Evolutionary conservation across 179 eudicot species (phyloP), one percentile per base, ranked within the genome.

Genomic region (Beta lomatogona): DNA sequence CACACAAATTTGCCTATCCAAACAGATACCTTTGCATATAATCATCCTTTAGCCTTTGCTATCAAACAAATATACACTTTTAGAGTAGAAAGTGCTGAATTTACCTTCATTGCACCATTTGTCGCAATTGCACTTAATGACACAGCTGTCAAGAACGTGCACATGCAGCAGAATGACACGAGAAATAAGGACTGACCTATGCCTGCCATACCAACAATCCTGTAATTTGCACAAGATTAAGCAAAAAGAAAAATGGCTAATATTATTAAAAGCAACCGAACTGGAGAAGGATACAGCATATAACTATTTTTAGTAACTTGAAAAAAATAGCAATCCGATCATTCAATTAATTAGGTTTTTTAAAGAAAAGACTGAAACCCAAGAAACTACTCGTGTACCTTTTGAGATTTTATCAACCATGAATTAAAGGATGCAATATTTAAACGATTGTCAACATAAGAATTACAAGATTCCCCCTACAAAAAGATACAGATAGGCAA

Each of bases 121-220:
- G 99, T 94, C 73, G 99, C 98, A 72, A 96, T 96, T 74, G 99
- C 99, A 89, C 99, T 96, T 88, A 96, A 83, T 54, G 99, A 96
- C 77, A 96, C 84, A 72, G 98, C 81, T 31, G 99, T 96, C 91
- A 96, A 87, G 91, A 96, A 93, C 18, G 99, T 96, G 86, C 99
- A 96, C 77, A 86, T 75, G 76, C 98, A 96, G 87, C 99, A 96
- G 80, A 96, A 93, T 71, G 96, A 84, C 64, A 96, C 97, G 64
- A 96, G 86, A 87, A 92, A 76, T 60, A 96, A 81, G 54, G 99
- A 93, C 79, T 88, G 92, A 16, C 99, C 93, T 46, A 96, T 93
- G 81, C 99, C 99, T 80, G 95, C 97, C 97, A 96, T 94, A 83
- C 99, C 99, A 82, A 96, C 97, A 89, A 96, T 96, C 99, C 99